phyloP scores from a whole-genome alignment of 768 basidiomycete genomes.

The Suillus spraguei region DNA sequence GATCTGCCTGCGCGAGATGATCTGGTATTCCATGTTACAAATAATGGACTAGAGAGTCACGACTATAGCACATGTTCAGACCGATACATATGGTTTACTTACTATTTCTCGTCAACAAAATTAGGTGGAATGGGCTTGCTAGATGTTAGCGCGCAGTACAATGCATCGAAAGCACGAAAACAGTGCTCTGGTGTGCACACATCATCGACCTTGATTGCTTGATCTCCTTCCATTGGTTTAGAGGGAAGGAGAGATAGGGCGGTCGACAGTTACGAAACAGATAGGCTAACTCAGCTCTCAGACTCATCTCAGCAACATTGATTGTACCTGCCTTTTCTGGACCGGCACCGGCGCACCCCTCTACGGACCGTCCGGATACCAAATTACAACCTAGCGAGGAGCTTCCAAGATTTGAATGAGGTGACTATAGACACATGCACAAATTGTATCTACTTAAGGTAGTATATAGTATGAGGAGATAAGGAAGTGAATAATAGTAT shows the following conservation, averaged over 20 bases:
- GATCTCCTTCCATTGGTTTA: conserved; percentile 45
- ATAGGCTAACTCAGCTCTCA: background rate
- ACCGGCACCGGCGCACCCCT: no score
- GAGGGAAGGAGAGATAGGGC: conserved; percentile 61
- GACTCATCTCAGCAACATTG: background rate
- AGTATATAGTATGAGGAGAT: conserved; percentile 44
- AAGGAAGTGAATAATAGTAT: conserved; percentile 36
- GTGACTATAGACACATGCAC: conserved; percentile 37
- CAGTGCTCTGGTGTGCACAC: conserved; percentile 75
- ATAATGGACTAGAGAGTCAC: conserved; percentile 59
- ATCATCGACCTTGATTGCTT: conserved; percentile 41
- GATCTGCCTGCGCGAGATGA: conserved; percentile 59
- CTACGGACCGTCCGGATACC: no score
- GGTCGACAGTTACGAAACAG: conserved; percentile 25
- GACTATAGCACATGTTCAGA: background rate
- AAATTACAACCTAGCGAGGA: conserved; percentile 1
- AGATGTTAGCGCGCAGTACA: conserved; percentile 74
- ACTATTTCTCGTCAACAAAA: conserved; percentile 83
- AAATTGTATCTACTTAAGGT: conserved; percentile 39
- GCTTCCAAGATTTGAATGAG: conserved; percentile 11
- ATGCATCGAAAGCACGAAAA: conserved; percentile 78
- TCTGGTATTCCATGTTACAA: conserved; percentile 94
- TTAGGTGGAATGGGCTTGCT: conserved; percentile 54
- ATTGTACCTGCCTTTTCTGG: conserved; percentile 30
- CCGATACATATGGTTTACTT: conserved; percentile 28